Base-by-base conservation (phyloP, 352 stramenopile genomes). In the Globisporangium recalcitrans region DNA sequence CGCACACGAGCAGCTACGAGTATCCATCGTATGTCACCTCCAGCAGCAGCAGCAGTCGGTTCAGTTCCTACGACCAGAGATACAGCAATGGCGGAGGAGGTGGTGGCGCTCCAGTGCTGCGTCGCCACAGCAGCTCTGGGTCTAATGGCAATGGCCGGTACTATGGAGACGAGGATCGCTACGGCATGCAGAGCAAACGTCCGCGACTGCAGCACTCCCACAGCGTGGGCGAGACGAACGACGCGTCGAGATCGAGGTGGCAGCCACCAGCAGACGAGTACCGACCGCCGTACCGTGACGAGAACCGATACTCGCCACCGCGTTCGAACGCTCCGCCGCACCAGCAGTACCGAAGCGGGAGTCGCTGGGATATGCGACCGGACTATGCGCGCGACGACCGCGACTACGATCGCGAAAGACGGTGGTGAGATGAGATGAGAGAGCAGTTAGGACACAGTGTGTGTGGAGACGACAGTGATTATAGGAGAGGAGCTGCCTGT, bases 171-270 rank as follows among this genome's bases (percentile, higher is more conserved):
- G 61, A 71, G 22, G 53, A 68, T 14, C 64, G 60, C 27, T 71
- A 76, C 26, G 46, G 64, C 3, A 71, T 63, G 31, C 72, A 52
- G 24, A 72, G 51, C 42, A 91, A 91, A 70, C 73, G 82, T 8
- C 65, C 76, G 4, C 85, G 85, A 63, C 68, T 91, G 29, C 62
- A 83, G 42, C 82, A 91, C 40, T 74, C 80, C 48, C 78, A 88
- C 60, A 88, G 78, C 52, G 66, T 55, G 49, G 19, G 83, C 63
- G 80, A 80, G 34, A 68, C 68, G 44, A 69, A 61, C 9, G 71
- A 72, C 56, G 64, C 40, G 47, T 66, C 62, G 70, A 67, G 47
- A 49, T 21, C 47, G 31, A 47, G 58, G 53, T n/a, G 58, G 47
- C 38, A 40, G 27, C 51, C 40, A 14, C 36, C 38, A n/a, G 3